These are phyloP conservation scores for Ilyonectria mors-panacis DNA, from an alignment of 2,329 filamentous ascomycete genomes.

Conservation along the genomic window DNA sequence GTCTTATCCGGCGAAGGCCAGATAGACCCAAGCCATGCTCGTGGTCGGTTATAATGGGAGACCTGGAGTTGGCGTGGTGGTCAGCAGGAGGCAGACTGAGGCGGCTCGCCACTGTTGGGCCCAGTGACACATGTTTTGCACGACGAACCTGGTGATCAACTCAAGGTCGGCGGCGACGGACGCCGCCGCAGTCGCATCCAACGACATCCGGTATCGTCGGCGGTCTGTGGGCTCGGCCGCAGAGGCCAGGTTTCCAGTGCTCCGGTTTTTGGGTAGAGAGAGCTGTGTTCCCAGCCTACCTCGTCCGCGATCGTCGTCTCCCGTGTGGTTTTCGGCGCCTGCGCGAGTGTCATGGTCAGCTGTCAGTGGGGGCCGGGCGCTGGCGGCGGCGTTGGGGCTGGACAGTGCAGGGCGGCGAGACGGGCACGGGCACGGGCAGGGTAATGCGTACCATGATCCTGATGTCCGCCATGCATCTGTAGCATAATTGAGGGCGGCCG, in stretches of 20 bases:
- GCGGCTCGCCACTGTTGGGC: conserved; percentile 33
- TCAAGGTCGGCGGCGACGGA: conserved; percentile 74
- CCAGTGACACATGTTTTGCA: conserved; percentile 40
- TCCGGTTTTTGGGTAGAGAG: conserved; percentile 75
- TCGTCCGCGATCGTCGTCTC: conserved; percentile 58
- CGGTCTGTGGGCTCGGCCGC: conserved; percentile 67
- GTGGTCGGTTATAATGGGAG: conserved; percentile 86
- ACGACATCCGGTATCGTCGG: conserved; percentile 79
- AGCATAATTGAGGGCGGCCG: conserved; percentile 58
- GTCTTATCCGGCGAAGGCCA: conserved; percentile 93
- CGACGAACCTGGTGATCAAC: conserved; percentile 77
- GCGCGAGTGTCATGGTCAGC: conserved; percentile 41
- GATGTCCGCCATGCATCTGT: conserved; percentile 60
- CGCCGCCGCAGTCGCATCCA: conserved; percentile 79
- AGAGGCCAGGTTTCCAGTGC: conserved; percentile 73
- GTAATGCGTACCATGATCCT: conserved; percentile 56
- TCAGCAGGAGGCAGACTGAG: conserved; percentile 43
- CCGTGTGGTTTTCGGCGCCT: conserved; percentile 53
- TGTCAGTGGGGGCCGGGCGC: conserved; percentile 31
- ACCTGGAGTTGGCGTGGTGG: conserved; percentile 66
- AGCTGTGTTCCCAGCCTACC: conserved; percentile 63
- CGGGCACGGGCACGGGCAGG: conserved; percentile 16
- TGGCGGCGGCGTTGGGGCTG: conserved; percentile 14
- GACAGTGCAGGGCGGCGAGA: conserved; percentile 16
- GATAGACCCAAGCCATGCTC: conserved; percentile 89